Conservation (phyloP, 305 asterid genomes). For the Striga hermonthica region DNA sequence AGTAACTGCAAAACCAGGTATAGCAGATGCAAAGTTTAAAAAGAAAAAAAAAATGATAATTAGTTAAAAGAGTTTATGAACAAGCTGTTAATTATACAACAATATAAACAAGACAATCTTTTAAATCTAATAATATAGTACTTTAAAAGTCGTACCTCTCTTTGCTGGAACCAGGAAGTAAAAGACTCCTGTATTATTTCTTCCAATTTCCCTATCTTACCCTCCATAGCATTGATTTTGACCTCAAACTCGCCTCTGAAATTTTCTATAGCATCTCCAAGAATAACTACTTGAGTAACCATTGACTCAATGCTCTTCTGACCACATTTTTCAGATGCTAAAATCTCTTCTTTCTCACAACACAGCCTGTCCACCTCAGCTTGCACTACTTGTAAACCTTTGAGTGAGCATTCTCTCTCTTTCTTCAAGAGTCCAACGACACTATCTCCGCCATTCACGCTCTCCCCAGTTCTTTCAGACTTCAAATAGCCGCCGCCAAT, state of each 20-base stretch:
- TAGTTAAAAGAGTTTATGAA: background rate
- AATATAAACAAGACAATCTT: background rate
- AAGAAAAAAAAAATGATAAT: background rate
- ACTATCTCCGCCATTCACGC: constrained; percentile 47
- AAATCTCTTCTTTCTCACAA: constrained; percentile 58
- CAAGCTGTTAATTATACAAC: background rate
- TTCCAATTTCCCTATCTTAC: constrained; percentile 54
- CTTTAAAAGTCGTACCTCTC: constrained; percentile 53
- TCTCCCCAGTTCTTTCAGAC: constrained; percentile 35
- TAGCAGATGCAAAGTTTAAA: background rate
- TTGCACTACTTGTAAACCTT: constrained; percentile 65
- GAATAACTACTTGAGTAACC: constrained; percentile 45
- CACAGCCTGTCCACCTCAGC: constrained; percentile 59
- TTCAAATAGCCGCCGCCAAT: constrained; percentile 30
- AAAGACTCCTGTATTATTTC: constrained; percentile 48
- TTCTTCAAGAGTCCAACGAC: constrained; percentile 60
- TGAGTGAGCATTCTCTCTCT: constrained; percentile 71
- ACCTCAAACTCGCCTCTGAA: constrained; percentile 55
- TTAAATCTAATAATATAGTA: background rate
- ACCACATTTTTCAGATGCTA: constrained; percentile 51
- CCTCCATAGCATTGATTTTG: constrained; percentile 50
- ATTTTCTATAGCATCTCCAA: constrained; percentile 49
- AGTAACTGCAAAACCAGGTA: constrained; percentile 52
- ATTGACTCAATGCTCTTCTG: constrained; percentile 48
- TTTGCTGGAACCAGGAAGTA: constrained; percentile 56